Evolutionary conservation across 805 yeast genomes (phyloP).

Genomic region (Candida bentonensis): DNA sequence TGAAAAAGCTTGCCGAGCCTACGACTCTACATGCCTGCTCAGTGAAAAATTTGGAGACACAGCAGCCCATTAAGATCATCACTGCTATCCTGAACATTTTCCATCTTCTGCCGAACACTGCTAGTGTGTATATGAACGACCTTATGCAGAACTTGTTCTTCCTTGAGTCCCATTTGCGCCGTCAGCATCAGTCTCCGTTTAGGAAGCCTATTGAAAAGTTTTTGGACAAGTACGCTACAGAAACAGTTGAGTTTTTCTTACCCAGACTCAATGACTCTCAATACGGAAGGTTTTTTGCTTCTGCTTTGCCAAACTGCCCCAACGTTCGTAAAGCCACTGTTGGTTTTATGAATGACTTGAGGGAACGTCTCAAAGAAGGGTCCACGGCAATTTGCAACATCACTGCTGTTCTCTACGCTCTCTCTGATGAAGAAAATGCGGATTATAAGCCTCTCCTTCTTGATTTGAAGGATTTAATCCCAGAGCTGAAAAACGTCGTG

Average conservation of each 20-base stretch:
- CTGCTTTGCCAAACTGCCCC: constrained; percentile 43
- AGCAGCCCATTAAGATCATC: constrained; percentile 72
- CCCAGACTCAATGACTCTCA: constrained; percentile 50
- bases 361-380: constrained; percentile 36
- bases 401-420: constrained; percentile 46
- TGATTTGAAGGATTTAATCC: constrained; percentile 29
- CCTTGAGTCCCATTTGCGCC: constrained; percentile 69
- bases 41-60: constrained; percentile 64
- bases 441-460: constrained; percentile 36
- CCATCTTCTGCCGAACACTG: constrained; percentile 83
- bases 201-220: constrained; percentile 82
- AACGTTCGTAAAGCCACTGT: constrained; percentile 45
- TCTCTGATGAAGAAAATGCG: constrained; percentile 40
- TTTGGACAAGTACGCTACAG: constrained; percentile 65
- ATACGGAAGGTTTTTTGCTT: constrained; percentile 53
- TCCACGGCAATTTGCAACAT: constrained; percentile 59
- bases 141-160: constrained; percentile 60
- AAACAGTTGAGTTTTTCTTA: constrained; percentile 56
- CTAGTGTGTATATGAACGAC: constrained; percentile 83
- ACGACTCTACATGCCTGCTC: constrained; percentile 61
- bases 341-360: constrained; percentile 35
- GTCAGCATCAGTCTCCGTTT: constrained; percentile 80
- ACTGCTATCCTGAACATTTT: constrained; percentile 84
- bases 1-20: constrained; percentile 92
- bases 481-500: constrained; percentile 30